phyloP scores from a whole-genome alignment of 495 filamentous ascomycete species.

The Stereocaulon alpinum region DNA sequence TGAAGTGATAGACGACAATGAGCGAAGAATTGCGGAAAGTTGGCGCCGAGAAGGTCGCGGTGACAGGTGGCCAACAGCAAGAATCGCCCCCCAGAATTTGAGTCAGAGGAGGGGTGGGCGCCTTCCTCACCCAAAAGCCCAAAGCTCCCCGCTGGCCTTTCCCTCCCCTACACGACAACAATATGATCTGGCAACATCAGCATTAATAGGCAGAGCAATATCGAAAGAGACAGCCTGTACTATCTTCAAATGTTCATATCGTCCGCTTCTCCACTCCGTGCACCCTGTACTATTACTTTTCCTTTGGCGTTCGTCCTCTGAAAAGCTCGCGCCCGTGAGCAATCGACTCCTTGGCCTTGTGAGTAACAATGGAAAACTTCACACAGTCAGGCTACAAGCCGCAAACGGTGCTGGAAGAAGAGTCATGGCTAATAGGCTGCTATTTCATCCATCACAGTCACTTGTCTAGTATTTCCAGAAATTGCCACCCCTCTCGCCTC shows the following conservation, averaged over 20 bases:
- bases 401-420: slow-evolving; percentile 10
- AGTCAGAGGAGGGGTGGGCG: slow-evolving; percentile 9
- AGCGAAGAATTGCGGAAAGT: neutral
- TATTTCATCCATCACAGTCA: slow-evolving; percentile 4
- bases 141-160: slow-evolving; percentile 3
- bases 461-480: neutral
- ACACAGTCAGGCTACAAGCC: slow-evolving; percentile 1
- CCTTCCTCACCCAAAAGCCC: slow-evolving; percentile 10
- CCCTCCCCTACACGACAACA: slow-evolving; percentile 10
- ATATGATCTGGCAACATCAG: slow-evolving; percentile 10
- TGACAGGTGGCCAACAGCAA: slow-evolving; percentile 10
- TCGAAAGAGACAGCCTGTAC: slow-evolving; percentile 10
- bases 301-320: slow-evolving; percentile 14
- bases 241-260: slow-evolving; percentile 10
- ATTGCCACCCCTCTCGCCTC: slow-evolving; percentile 13
- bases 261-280: slow-evolving; percentile 16
- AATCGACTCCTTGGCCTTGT: slow-evolving; percentile 11
- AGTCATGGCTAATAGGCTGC: slow-evolving; percentile 12
- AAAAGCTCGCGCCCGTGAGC: slow-evolving; percentile 6
- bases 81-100: slow-evolving; percentile 3
- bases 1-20: neutral
- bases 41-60: slow-evolving; percentile 9
- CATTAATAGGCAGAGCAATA: slow-evolving; percentile 8
- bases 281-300: slow-evolving; percentile 14
- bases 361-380: slow-evolving; percentile 19